A percentile compares a stretch with the other conserved stretches of the same genome.
phyloP scores from a whole-genome alignment of 176 grass and related monocot species.

The Elymus sibiricus region DNA sequence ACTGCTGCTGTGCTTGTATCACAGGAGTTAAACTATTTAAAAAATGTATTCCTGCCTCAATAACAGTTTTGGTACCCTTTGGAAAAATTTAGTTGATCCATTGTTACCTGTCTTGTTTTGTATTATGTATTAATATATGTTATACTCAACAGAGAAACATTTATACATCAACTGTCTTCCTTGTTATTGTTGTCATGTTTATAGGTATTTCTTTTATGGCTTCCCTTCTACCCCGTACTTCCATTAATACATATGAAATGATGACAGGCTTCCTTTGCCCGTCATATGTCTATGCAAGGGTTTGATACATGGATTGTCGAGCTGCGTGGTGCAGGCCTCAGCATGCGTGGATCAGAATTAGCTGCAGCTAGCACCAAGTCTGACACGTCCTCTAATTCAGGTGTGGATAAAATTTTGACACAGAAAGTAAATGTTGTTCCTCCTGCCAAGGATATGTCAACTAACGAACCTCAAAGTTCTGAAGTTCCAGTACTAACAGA shows the following conservation, averaged over 20 bases:
- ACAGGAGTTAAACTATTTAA: background rate
- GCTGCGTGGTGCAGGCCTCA: slow-evolving; percentile 85
- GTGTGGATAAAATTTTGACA: slow-evolving; percentile 27
- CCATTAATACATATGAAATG: slow-evolving; percentile 32
- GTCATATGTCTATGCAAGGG: slow-evolving; percentile 92
- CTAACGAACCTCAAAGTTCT: slow-evolving; percentile 31
- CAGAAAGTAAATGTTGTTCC: slow-evolving; percentile 28
- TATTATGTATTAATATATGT: background rate
- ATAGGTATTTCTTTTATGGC: background rate
- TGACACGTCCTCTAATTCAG: slow-evolving; percentile 11
- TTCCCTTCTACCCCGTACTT: background rate
- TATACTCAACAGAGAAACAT: background rate
- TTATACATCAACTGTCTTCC: background rate
- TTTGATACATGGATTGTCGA: slow-evolving; percentile 99
- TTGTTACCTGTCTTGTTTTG: slow-evolving; percentile 4
- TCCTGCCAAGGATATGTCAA: slow-evolving; percentile 25
- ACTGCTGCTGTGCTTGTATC: background rate
- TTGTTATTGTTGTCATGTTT: background rate
- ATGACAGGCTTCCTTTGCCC: slow-evolving; percentile 91
- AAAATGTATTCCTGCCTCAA: background rate
- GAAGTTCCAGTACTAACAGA: slow-evolving; percentile 38
- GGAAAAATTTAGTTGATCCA: background rate
- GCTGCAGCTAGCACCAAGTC: slow-evolving; percentile 23
- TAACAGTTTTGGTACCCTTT: background rate
- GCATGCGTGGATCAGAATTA: slow-evolving; percentile 48